These are phyloP conservation scores for Arthroderma uncinatum DNA, from an alignment of 2,329 filamentous ascomycete genomes.

Conservation along the genomic window DNA sequence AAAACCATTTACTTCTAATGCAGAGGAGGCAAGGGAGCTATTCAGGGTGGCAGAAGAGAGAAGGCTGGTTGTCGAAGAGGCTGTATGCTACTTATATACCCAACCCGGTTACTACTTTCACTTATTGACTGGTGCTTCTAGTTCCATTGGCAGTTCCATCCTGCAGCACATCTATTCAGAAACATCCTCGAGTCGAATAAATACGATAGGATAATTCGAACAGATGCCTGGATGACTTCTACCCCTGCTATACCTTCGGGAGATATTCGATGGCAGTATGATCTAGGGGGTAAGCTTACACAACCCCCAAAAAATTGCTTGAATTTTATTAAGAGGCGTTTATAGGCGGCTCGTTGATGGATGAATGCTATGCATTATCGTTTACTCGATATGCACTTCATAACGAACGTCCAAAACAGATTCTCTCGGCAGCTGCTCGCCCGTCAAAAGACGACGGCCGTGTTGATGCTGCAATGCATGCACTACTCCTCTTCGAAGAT, in stretches of 20 bases:
- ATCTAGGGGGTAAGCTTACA: slow-evolving; percentile 21
- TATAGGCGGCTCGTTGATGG: slow-evolving; percentile 30
- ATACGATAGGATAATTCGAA: slow-evolving; percentile 25
- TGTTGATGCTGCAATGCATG: slow-evolving; percentile 26
- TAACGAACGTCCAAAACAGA: slow-evolving; percentile 20
- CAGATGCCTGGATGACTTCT: slow-evolving; percentile 20
- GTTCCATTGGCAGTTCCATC: slow-evolving; percentile 36
- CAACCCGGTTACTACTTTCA: background rate
- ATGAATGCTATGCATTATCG: slow-evolving; percentile 28
- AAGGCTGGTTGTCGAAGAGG: slow-evolving; percentile 42
- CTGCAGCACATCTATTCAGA: slow-evolving; percentile 29
- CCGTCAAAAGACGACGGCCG: slow-evolving; percentile 20
- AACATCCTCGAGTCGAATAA: slow-evolving; percentile 25
- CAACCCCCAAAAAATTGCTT: background rate
- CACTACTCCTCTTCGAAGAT: slow-evolving; percentile 20
- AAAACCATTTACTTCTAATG: slow-evolving; percentile 23
- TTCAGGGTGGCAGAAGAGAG: slow-evolving; percentile 29
- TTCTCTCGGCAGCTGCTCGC: slow-evolving; percentile 23
- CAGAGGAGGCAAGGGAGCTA: slow-evolving; percentile 33
- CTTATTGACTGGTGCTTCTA: slow-evolving; percentile 5
- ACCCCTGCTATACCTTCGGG: slow-evolving; percentile 19
- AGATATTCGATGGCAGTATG: slow-evolving; percentile 33
- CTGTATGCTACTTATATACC: slow-evolving; percentile 32
- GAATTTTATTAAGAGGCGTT: background rate
- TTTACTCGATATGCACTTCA: slow-evolving; percentile 26